A percentile compares a stretch with the other conserved stretches of the same genome.
Evolutionary conservation across 148 eudicot genomes (phyloP).

Genomic region (Tetragonia tetragonoides): DNA sequence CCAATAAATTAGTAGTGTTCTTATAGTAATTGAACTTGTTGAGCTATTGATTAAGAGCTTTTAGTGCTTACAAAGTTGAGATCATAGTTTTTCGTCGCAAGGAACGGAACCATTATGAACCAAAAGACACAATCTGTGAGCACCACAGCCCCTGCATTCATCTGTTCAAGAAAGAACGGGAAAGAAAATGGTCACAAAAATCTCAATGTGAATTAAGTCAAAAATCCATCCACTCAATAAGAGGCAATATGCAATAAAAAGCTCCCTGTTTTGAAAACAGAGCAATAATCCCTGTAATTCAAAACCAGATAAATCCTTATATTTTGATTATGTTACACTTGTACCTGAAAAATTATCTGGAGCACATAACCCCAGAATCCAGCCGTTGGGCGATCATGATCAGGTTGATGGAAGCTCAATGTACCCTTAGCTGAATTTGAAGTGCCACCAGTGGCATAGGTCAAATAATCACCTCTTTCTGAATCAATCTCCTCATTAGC

Average conservation of each 20-base stretch:
- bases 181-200: background rate
- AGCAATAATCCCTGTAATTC: background rate
- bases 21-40: background rate
- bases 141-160: constrained; percentile 94
- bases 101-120: constrained; percentile 76
- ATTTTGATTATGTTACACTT: background rate
- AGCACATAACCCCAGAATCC: constrained; percentile 76
- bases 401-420: constrained; percentile 27
- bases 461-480: constrained; percentile 42
- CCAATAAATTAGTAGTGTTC: background rate
- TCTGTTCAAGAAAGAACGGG: constrained; percentile 30
- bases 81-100: constrained; percentile 54
- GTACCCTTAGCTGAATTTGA: constrained; percentile 27
- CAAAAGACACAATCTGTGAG: constrained; percentile 84
- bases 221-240: background rate
- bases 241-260: background rate
- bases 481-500: constrained; percentile 40
- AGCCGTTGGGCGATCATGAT: constrained; percentile 41
- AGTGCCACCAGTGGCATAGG: constrained; percentile 16
- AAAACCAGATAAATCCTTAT: background rate
- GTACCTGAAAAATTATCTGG: constrained; percentile 76
- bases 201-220: background rate
- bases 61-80: constrained; percentile 68
- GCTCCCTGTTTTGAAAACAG: constrained; percentile 18
- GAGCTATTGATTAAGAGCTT: background rate